These are phyloP conservation scores for Suillus alpinus DNA, from an alignment of 768 basidiomycete species.

Conservation along the genomic window DNA sequence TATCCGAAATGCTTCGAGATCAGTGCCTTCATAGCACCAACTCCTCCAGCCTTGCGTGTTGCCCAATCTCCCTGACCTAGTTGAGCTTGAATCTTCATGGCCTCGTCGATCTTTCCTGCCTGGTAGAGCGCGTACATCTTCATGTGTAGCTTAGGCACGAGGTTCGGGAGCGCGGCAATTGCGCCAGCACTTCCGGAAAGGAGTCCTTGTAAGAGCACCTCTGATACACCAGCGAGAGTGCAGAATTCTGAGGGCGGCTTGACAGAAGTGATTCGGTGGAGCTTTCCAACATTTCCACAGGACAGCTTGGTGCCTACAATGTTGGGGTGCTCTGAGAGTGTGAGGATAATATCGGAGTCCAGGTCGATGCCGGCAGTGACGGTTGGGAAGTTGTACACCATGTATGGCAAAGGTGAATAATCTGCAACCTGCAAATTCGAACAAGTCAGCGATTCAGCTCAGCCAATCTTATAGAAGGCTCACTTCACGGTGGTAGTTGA, in stretches of 20 bases:
- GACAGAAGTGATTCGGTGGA: constrained; percentile 66
- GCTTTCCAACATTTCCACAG: constrained; percentile 82
- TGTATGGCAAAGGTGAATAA: constrained; percentile 62
- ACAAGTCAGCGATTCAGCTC: neutral
- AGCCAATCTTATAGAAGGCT: constrained; percentile 7
- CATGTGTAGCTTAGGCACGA: constrained; percentile 57
- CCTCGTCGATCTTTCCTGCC: constrained; percentile 54
- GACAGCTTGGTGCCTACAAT: constrained; percentile 86
- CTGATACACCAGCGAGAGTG: constrained; percentile 74
- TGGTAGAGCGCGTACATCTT: constrained; percentile 47
- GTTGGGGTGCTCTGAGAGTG: constrained; percentile 74
- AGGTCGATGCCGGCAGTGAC: constrained; percentile 83
- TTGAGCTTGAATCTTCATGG: constrained; percentile 57
- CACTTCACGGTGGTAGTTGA: constrained; percentile 66
- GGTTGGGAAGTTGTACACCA: constrained; percentile 86
- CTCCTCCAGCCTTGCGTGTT: constrained; percentile 58
- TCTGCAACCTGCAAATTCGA: constrained; percentile 54
- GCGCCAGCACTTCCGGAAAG: constrained; percentile 60
- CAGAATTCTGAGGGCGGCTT: constrained; percentile 55
- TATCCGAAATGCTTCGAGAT: constrained; percentile 65
- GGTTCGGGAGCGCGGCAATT: constrained; percentile 64
- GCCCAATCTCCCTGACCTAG: constrained; percentile 71
- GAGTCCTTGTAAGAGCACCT: constrained; percentile 64
- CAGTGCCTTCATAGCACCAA: constrained; percentile 64
- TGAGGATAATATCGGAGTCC: constrained; percentile 71